Conservation (phyloP, 2,329 filamentous ascomycete genomes). For the Apiospora hydei region DNA sequence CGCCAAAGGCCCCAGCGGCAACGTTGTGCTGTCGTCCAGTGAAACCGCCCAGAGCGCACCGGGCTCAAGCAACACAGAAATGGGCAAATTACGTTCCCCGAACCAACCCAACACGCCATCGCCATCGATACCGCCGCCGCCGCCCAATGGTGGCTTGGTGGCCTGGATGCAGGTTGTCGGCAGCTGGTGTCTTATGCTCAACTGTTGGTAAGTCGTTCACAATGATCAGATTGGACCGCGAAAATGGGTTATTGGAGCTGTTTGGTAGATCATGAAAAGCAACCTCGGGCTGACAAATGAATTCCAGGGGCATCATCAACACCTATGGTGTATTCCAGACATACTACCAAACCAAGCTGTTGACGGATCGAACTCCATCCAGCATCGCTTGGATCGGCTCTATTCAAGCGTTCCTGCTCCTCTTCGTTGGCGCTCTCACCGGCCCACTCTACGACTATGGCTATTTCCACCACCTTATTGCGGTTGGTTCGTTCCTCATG, state of each 20-base stretch:
- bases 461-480: slow-evolving; percentile 59
- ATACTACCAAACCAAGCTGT: slow-evolving; percentile 52
- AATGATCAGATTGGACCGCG: neutral
- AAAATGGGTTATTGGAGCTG: neutral
- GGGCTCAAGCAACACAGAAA: slow-evolving; percentile 9
- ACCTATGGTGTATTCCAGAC: slow-evolving; percentile 63
- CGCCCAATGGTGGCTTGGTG: slow-evolving; percentile 22
- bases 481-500: slow-evolving; percentile 59
- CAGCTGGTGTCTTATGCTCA: slow-evolving; percentile 25
- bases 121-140: neutral
- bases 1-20: neutral
- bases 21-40: neutral
- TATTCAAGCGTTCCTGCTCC: slow-evolving; percentile 54
- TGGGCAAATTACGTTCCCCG: neutral
- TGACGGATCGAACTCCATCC: slow-evolving; percentile 46
- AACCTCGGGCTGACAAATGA: neutral
- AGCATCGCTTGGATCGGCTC: slow-evolving; percentile 55
- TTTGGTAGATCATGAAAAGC: neutral
- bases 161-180: slow-evolving; percentile 35
- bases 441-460: slow-evolving; percentile 48
- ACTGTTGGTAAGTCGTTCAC: neutral
- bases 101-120: neutral
- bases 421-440: slow-evolving; percentile 44
- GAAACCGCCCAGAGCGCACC: neutral
- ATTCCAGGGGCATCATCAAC: slow-evolving; percentile 44